Evolutionary conservation across 257 asterid genomes (phyloP), one percentile per base, ranked within the genome.

Genomic region (Lantana camara): DNA sequence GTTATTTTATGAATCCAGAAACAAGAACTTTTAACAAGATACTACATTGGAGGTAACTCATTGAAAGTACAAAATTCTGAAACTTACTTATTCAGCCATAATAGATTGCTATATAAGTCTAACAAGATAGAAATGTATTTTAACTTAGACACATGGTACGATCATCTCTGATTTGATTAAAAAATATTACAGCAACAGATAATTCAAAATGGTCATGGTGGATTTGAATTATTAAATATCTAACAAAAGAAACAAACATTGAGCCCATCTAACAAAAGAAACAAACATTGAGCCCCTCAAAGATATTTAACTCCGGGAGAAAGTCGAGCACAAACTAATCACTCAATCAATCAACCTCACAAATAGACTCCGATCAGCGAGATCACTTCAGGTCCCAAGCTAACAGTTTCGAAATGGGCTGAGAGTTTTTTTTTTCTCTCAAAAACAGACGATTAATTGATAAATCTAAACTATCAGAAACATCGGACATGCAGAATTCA

Each of bases 281-380:
- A 32, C 24, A 48, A 60, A 8, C n/a, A 7, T 16, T 13, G 47
- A 32, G 3, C 13, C 11, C 29, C 24, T 17, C 16, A 35, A n/a
- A 22, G 4, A 48, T 38, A 46, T 46, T 20, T 21, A 30, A 37
- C 21, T 37, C 57, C 40, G 23, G 32, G 68, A 45, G 68, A 44
- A 40, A 41, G 14, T 21, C 2, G 35, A 48, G 60, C 19, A 35
- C 32, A 74, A 66, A 41, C 52, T 37, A 61, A 59, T 53, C 47
- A 37, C 63, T 34, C 16, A 22, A 38, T 12, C 53, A 65, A 53
- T 65, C 24, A 53, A 19, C 16, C 22, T 29, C 13, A 21, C 24
- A 34, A 30, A 50, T 47, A 66, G 60, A 47, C 52, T 35, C 68
- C 57, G 65, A 58, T 8, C 32, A 57, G 65, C 41, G 20, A 57